Percentiles rank a stretch among this genome's conserved stretches.
Evolutionary conservation across 495 filamentous ascomycete species (phyloP).

Genomic region (Pyrenula massariospora): DNA sequence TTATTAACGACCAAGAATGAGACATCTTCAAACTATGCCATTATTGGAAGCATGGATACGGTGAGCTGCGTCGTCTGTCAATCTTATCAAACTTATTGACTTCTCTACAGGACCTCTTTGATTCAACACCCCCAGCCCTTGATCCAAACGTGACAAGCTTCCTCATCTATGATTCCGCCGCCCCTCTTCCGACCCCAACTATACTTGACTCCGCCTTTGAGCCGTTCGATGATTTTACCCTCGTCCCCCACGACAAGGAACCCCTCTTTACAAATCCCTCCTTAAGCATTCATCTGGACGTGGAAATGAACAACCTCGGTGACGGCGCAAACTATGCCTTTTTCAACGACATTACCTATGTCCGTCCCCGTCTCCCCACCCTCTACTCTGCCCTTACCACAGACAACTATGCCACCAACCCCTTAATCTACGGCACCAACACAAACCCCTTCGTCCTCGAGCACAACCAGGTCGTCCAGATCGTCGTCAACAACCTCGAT

Average conservation of each 20-base stretch:
- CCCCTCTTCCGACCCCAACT: conserved; percentile 38
- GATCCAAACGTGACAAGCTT: conserved; percentile 69
- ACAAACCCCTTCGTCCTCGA: conserved; percentile 55
- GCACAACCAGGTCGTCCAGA: conserved; percentile 54
- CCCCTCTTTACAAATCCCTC: conserved; percentile 44
- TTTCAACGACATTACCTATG: conserved; percentile 65
- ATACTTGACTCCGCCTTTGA: conserved; percentile 43
- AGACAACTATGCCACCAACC: conserved; percentile 46
- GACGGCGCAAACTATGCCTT: conserved; percentile 76
- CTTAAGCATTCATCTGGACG: conserved; percentile 46
- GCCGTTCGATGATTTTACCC: conserved; percentile 55
- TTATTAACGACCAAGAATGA: conserved; percentile 45
- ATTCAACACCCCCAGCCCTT: conserved; percentile 46
- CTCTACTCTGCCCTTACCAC: conserved; percentile 58
- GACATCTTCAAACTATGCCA: conserved; percentile 32
- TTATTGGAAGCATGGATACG: conserved; percentile 39
- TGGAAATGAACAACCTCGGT: conserved; percentile 59
- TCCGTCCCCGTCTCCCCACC: conserved; percentile 56
- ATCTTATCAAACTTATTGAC: background rate
- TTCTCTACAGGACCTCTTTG: conserved; percentile 54
- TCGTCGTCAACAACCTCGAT: conserved; percentile 66
- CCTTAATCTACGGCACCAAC: conserved; percentile 54
- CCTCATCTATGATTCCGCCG: conserved; percentile 52
- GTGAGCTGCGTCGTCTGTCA: conserved; percentile 12
- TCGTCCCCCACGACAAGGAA: conserved; percentile 55